Conservation (phyloP, 2,329 filamentous ascomycete species). For the Pseudogymnoascus destructans region DNA sequence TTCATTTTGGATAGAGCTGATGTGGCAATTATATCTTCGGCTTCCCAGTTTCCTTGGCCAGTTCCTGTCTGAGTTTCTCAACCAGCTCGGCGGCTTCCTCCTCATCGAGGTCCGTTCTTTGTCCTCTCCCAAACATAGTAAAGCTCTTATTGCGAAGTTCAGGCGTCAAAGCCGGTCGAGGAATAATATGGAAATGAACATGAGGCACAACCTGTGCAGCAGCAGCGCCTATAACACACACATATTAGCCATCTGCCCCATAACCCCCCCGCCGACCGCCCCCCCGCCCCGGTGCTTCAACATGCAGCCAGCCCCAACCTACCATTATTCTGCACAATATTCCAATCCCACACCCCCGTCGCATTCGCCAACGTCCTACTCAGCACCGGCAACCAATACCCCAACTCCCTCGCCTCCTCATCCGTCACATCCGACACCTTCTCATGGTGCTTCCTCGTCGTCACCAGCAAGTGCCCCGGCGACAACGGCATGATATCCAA, state of each 20-base stretch:
- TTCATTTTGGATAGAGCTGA: background rate
- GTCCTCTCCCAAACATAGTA: constrained; percentile 70
- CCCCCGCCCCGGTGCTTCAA: background rate
- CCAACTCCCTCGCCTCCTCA: constrained; percentile 52
- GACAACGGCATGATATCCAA: constrained; percentile 87
- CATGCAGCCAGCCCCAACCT: constrained; percentile 16
- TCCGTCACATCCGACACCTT: constrained; percentile 61
- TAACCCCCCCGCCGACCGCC: background rate
- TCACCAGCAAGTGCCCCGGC: constrained; percentile 69
- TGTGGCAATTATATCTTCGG: constrained; percentile 16
- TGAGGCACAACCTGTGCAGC: constrained; percentile 89
- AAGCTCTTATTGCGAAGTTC: constrained; percentile 45
- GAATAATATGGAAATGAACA: constrained; percentile 90
- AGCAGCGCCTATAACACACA: constrained; percentile 43
- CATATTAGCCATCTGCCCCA: constrained; percentile 10
- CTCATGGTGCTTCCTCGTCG: constrained; percentile 61
- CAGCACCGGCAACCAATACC: constrained; percentile 55
- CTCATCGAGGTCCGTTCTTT: constrained; percentile 62
- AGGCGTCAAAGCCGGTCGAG: constrained; percentile 51
- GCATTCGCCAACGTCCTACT: constrained; percentile 56
- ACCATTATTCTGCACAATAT: constrained; percentile 93
- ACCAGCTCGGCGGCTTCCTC: constrained; percentile 54
- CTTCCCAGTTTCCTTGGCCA: constrained; percentile 29
- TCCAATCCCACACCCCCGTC: constrained; percentile 73
- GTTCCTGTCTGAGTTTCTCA: constrained; percentile 35